These are phyloP conservation scores for Priceomyces melissophilus DNA, from an alignment of 805 yeast species.

Conservation along the genomic window DNA sequence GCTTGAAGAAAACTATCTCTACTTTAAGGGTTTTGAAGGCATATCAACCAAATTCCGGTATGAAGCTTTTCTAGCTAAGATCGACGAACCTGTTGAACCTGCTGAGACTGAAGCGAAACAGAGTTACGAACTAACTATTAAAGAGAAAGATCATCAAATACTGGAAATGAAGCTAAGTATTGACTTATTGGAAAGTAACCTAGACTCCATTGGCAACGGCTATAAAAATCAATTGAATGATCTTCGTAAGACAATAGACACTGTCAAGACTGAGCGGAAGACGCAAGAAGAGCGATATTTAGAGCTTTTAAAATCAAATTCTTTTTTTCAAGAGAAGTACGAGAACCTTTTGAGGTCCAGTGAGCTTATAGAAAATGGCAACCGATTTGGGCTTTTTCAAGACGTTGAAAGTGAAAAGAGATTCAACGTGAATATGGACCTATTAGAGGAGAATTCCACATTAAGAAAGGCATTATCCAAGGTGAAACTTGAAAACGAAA, in stretches of 20 bases:
- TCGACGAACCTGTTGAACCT: too few species aligned
- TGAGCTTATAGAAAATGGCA: slow-evolving; percentile 11
- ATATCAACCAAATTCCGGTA: too few species aligned
- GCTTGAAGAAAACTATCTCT: too few species aligned
- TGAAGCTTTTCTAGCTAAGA: too few species aligned
- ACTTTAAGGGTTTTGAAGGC: too few species aligned
- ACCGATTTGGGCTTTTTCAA: slow-evolving; percentile 25
- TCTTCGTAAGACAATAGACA: slow-evolving; percentile 9
- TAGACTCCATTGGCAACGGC: slow-evolving; percentile 28
- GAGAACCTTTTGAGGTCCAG: slow-evolving; percentile 22
- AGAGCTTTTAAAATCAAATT: slow-evolving; percentile 17
- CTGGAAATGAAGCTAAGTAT: slow-evolving; percentile 47
- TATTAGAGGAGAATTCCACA: slow-evolving; percentile 44
- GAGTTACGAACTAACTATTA: not conserved
- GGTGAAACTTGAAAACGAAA: not conserved
- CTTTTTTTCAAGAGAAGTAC: slow-evolving; percentile 18
- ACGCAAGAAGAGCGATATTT: slow-evolving; percentile 18
- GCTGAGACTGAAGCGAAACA: too few species aligned
- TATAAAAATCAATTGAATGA: slow-evolving; percentile 23
- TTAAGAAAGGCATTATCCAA: slow-evolving; percentile 29
- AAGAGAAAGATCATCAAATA: slow-evolving; percentile 24
- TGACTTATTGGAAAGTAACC: slow-evolving; percentile 41
- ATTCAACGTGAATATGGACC: slow-evolving; percentile 27
- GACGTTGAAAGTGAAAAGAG: slow-evolving; percentile 31
- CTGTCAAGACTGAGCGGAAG: slow-evolving; percentile 13